Conservation (phyloP, 2,329 filamentous ascomycete species). For the Emmonsiellopsis sp. region DNA sequence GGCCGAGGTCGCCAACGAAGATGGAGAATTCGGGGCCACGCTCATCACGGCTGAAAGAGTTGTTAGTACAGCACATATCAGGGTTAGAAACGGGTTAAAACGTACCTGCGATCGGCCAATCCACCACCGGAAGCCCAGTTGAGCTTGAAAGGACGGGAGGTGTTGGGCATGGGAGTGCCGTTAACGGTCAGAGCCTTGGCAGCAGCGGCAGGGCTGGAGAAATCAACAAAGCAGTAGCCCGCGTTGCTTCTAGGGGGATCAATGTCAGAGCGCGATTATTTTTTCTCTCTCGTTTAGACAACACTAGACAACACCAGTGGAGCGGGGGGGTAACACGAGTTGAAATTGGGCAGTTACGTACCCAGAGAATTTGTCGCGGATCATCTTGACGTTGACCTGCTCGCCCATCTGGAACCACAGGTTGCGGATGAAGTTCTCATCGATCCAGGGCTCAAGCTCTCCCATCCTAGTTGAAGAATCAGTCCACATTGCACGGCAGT, state of each 20-base stretch:
- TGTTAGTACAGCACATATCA: background rate
- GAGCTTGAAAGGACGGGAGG: constrained; percentile 89
- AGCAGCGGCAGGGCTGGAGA: constrained; percentile 70
- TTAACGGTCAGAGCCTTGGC: constrained; percentile 87
- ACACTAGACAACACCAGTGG: constrained; percentile 9
- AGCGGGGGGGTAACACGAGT: constrained; percentile 2
- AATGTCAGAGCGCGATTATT: constrained; percentile 18
- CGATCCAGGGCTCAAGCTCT: constrained; percentile 97
- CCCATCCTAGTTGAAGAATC: constrained; percentile 68
- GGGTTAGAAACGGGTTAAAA: background rate
- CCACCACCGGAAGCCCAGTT: constrained; percentile 99
- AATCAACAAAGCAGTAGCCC: constrained; percentile 98
- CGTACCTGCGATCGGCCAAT: constrained; percentile 79
- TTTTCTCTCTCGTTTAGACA: constrained; percentile 14
- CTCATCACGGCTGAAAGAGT: constrained; percentile 60
- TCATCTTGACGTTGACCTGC: constrained; percentile 97
- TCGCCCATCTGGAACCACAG: constrained; percentile 91
- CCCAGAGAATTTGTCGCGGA: constrained; percentile 98
- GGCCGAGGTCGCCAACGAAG: constrained; percentile 94
- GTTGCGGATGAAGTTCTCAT: constrained; percentile 96
- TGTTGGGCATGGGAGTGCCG: constrained; percentile 84
- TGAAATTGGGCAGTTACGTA: constrained; percentile 37
- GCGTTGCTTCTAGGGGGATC: constrained; percentile 64
- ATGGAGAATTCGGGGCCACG: constrained; percentile 94
- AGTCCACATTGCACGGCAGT: background rate